Conservation (phyloP, 345 rosid genomes). For the Moringa oleifera region DNA sequence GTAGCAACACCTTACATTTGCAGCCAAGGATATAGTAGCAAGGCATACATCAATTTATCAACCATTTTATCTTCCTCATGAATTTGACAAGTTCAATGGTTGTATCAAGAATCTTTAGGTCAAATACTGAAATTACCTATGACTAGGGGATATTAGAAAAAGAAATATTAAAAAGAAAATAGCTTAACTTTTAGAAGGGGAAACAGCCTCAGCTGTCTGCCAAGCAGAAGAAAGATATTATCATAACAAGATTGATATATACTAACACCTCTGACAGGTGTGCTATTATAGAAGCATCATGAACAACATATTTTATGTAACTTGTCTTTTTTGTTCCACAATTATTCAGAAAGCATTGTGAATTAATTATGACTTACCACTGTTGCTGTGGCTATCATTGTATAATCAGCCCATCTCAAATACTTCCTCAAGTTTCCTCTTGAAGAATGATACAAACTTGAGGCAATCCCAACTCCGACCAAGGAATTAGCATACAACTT, state of each 20-base stretch:
- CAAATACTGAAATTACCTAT: no score
- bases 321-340: background rate
- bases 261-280: no score
- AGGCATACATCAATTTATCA: no score
- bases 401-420: conserved; percentile 86
- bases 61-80: no score
- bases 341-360: background rate
- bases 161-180: no score
- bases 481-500: conserved; percentile 89
- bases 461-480: conserved; percentile 89
- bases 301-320: background rate
- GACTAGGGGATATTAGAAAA: no score
- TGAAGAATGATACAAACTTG: conserved; percentile 84
- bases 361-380: conserved; percentile 41
- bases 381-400: conserved; percentile 88
- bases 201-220: background rate
- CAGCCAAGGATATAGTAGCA: no score
- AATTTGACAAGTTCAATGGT: no score
- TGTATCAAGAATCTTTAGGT: no score
- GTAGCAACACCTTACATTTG: no score
- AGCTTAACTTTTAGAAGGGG: no score
- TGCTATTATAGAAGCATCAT: background rate
- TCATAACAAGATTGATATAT: background rate
- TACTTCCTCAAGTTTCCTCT: conserved; percentile 73
- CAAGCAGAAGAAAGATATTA: background rate